Base-by-base conservation (phyloP, 1,284 basidiomycete species). In the Malassezia caprae region DNA sequence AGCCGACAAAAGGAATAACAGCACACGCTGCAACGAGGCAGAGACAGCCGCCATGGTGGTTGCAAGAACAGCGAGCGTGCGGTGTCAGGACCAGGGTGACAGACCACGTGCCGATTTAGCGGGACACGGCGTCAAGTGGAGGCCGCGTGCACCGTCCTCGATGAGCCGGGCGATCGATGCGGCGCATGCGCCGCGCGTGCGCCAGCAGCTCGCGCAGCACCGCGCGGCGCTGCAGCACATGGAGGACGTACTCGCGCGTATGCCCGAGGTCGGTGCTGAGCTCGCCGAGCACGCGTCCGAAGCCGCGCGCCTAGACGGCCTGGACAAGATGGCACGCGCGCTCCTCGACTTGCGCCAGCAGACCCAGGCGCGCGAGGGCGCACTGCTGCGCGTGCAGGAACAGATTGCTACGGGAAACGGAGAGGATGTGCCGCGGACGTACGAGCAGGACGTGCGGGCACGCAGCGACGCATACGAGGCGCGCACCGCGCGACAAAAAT, bases 281-380 rank as follows among this genome's bases (percentile, higher is more conserved):
- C 19, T 57, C 30, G 49, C 46, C 12, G 55, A 57, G 55, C 41
- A 52, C 30, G 30, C 37, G 2, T 17, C 49, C 4, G 56, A 58
- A 17, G 13, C 12, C 1, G 32, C 65, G 37, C 32, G 23, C 26
- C 49, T 68, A 8, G 30, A 43, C 3, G 48, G 54, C 15, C 53
- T 64, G n/a, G 67, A 69, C 19, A 24, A 15, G 2, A 59, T 61
- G 17, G 41, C 59, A 1, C 58, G 64, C n/a, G 60, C 61, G 12
- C 50, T 69, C 21, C 62, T 70, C 42, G 68, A 70, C 40, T 32
- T 64, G 0, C 55, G 61, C 37, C 61, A 51, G 15, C 62, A 65
- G 21, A 58, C 62, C 27, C 58, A 57, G 8, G 45, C 48, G 13
- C 61, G 68, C 2, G 35, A 49, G 23, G 50, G 41, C 26, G 55